Percentiles rank a stretch among this genome's conserved stretches.
Evolutionary conservation across 495 filamentous ascomycete genomes (phyloP).

Genomic region (Evernia prunastri): DNA sequence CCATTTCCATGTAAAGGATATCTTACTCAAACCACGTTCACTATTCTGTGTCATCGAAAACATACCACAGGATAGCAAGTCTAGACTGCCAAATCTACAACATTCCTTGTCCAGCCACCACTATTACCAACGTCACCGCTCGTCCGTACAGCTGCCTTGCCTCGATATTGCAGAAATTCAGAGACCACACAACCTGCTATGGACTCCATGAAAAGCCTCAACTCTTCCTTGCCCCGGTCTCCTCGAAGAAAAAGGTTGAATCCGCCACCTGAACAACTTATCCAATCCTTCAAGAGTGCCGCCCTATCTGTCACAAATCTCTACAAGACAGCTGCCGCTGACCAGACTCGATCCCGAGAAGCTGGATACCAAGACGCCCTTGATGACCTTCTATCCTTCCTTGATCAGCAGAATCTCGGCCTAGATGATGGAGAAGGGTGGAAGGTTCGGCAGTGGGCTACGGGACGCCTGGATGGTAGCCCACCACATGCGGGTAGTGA

Average conservation of each 20-base stretch:
- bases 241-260: constrained; percentile 37
- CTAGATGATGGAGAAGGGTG: constrained; percentile 73
- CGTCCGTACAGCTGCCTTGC: neutral
- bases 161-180: neutral
- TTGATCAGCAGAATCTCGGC: constrained; percentile 74
- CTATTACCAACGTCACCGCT: neutral
- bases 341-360: constrained; percentile 62
- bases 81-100: neutral
- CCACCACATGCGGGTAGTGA: constrained; percentile 46
- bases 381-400: constrained; percentile 76
- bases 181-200: constrained; percentile 34
- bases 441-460: constrained; percentile 77
- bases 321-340: constrained; percentile 79
- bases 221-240: constrained; percentile 55
- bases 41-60: neutral
- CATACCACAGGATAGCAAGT: neutral
- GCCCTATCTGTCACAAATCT: constrained; percentile 93
- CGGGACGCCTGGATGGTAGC: constrained; percentile 63
- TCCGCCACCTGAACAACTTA: constrained; percentile 70
- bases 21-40: neutral
- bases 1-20: neutral
- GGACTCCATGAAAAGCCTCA: constrained; percentile 72
- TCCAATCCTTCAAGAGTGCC: constrained; percentile 84
- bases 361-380: constrained; percentile 92
- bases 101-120: neutral